Evolutionary conservation across 805 yeast species (phyloP).

Genomic region (Kuraishia piskuri): DNA sequence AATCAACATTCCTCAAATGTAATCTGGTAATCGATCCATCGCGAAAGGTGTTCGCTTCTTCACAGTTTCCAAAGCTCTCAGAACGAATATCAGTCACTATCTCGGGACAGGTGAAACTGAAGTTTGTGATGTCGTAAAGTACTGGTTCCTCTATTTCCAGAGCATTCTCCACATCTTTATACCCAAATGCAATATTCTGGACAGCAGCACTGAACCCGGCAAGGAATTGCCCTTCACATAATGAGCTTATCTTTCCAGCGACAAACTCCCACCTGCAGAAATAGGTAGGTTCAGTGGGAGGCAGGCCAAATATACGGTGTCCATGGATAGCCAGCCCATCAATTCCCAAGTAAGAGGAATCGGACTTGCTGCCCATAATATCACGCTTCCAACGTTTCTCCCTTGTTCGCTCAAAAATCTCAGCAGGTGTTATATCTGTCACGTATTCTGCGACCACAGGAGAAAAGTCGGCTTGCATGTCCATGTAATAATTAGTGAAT

Average conservation of each 20-base stretch:
- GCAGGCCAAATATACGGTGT: constrained; percentile 88
- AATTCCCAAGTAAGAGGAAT: constrained; percentile 37
- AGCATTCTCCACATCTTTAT: constrained; percentile 68
- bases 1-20: constrained; percentile 15
- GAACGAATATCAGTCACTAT: constrained; percentile 32
- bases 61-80: neutral
- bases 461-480: constrained; percentile 65
- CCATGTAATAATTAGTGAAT: constrained; percentile 90
- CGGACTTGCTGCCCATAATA: constrained; percentile 4
- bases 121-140: constrained; percentile 60
- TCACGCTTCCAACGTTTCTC: neutral
- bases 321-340: constrained; percentile 68
- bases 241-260: constrained; percentile 47
- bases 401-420: constrained; percentile 17
- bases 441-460: constrained; percentile 36
- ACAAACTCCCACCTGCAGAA: constrained; percentile 86
- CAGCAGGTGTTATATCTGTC: constrained; percentile 15
- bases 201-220: constrained; percentile 33
- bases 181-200: constrained; percentile 50
- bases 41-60: constrained; percentile 10
- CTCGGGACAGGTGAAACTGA: constrained; percentile 46
- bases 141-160: constrained; percentile 46
- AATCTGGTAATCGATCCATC: constrained; percentile 17
- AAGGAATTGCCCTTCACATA: constrained; percentile 39
- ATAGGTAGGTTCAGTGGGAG: constrained; percentile 83